Conservation (phyloP, 108 stramenopile genomes). For the Licmophora abbreviata region DNA sequence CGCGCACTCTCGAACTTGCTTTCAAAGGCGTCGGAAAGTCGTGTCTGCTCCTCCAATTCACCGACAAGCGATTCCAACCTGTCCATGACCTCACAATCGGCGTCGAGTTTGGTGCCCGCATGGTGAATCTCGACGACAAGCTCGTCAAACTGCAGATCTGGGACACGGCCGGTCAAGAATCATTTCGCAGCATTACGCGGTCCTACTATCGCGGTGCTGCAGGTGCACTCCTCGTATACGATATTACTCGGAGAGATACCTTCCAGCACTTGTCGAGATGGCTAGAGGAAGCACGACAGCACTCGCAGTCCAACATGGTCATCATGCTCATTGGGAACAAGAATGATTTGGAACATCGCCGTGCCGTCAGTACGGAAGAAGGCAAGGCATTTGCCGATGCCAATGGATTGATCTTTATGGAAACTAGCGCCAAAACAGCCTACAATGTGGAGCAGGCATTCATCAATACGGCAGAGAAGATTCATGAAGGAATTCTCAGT, state of each 20-base stretch:
- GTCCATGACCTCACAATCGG: conserved; percentile 99
- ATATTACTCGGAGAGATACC: conserved; percentile 98
- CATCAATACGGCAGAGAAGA: conserved; percentile 94
- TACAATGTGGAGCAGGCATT: conserved; percentile 98
- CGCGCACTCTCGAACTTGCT: not conserved
- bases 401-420: conserved; percentile 96
- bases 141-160: conserved; percentile 89
- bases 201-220: conserved; percentile 99
- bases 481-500: conserved; percentile 92
- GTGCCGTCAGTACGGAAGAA: conserved; percentile 87
- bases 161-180: conserved; percentile 93
- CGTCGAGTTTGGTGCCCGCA: conserved; percentile 98
- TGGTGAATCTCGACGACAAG: conserved; percentile 88
- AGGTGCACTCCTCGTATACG: conserved; percentile 97
- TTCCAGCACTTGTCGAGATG: conserved; percentile 96
- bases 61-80: conserved; percentile 99
- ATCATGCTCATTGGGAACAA: conserved; percentile 99
- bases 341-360: conserved; percentile 88
- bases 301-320: conserved; percentile 96
- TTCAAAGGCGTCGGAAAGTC: conserved; percentile 96
- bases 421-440: conserved; percentile 97
- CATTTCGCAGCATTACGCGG: conserved; percentile 98
- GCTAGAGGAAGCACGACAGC: conserved; percentile 98
- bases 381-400: conserved; percentile 93
- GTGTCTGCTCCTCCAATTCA: conserved; percentile 99